Evolutionary conservation across 768 basidiomycete species (phyloP), one percentile per base, ranked within the genome.

Genomic region (Phaeotremella skinneri): DNA sequence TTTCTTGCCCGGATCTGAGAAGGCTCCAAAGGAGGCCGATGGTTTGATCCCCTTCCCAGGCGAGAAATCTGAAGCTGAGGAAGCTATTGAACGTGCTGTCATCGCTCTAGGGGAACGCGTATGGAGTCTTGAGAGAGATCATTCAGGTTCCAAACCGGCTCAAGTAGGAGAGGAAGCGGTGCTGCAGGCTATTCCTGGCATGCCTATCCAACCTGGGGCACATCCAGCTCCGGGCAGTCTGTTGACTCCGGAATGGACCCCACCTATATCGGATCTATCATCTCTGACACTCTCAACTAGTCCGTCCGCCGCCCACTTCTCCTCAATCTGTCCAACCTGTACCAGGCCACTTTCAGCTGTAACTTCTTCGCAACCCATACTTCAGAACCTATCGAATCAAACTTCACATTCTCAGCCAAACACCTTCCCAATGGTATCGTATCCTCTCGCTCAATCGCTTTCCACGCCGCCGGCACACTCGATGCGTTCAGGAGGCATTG

Each of bases 241-340:
- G 9, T 51, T 57, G 5, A 73, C 72, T 13, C 72, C 72, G 2
- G 72, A 73, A 55, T 70, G 63, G 67, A 67, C 67, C 16, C 72
- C 72, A 7, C 70, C 68, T 14, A 52, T 61, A 6, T 32, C 31
- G 6, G 55, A 56, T 32, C 26, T 30, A 25, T 4, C 34, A 7
- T 13, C 11, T 9, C 23, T 31, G 39, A n/a, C 9, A 26, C 27
- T 55, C 41, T 45, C 37, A 49, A 31, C n/a, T 25, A 21, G 11
- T 29, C 16, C 17, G 31, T 56, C 21, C 30, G 14, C 17, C n/a
- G 30, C 31, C 20, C 29, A 48, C 20, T 30, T 14, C 7, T 17
- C 51, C 20, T 3, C 27, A 17, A 27, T 56, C 0, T 70, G 68
- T 47, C 68, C 65, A 11, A 67, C 68, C 3, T 70, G 68, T 52